A percentile compares a stretch with the other conserved stretches of the same genome.
These are phyloP conservation scores for Microsporum canis DNA, from an alignment of 2,329 filamentous ascomycete species.

Conservation along the genomic window DNA sequence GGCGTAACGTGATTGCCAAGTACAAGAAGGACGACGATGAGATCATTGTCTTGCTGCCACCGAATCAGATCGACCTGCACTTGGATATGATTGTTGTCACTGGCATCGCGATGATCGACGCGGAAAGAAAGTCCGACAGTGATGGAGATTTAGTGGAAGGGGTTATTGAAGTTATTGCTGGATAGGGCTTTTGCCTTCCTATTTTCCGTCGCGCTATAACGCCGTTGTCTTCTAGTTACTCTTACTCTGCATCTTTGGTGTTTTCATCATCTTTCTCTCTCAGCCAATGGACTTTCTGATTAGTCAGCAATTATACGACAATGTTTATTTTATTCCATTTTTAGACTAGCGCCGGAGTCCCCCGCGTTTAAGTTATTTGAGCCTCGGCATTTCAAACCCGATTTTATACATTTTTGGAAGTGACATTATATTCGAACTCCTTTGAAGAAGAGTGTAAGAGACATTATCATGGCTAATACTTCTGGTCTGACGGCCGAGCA, in stretches of 20 bases:
- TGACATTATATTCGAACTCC: background rate
- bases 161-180: background rate
- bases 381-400: background rate
- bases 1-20: slow-evolving; percentile 11
- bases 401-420: no score
- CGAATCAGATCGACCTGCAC: slow-evolving; percentile 5
- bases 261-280: background rate
- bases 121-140: slow-evolving; percentile 7
- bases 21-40: slow-evolving; percentile 7
- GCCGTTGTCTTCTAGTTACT: background rate
- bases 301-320: background rate
- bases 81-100: slow-evolving; percentile 14
- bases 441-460: background rate
- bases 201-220: background rate
- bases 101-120: slow-evolving; percentile 12
- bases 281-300: background rate
- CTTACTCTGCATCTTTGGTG: background rate
- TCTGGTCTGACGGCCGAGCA: slow-evolving; percentile 55
- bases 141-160: slow-evolving; percentile 4
- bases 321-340: background rate
- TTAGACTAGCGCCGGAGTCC: background rate
- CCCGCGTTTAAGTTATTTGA: background rate
- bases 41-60: slow-evolving; percentile 9
- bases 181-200: background rate
- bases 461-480: background rate